Evolutionary conservation across 2,329 filamentous ascomycete genomes (phyloP), one percentile per base, ranked within the genome.

Genomic region (Cadophora sp.): DNA sequence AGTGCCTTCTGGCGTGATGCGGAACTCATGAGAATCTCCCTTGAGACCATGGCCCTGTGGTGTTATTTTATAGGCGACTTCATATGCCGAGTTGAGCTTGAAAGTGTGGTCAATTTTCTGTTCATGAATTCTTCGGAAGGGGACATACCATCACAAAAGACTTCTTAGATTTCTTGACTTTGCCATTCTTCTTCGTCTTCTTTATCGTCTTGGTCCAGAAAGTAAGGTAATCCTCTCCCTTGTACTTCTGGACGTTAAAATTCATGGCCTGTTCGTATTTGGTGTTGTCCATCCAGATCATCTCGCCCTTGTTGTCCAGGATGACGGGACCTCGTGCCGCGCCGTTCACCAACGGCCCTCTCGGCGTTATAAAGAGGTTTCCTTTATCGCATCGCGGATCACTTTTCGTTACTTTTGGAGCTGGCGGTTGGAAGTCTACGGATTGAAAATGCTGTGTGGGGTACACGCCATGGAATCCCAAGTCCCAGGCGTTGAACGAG

Each of bases 401-500:
- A 64, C 67, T 69, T 55, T 69, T 51, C 51, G 66, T 69, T 43
- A 70, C 65, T 50, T 51, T 62, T 13, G 64, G 66, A 36, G 24
- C 45, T 1, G 66, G 68, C 30, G 68, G 50, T 50, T 70, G 64
- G 11, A 70, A 62, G 24, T 67, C 64, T 20, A 69, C 64, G 20
- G 69, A 68, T 43, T 67, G 65, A 45, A 67, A 70, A 59, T 66
- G 66, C 43, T 68, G 69, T 30, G 59, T 65, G 22, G 69, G 69
- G 61, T 69, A 69, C 5, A 66, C 36, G 24, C 69, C 69, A 50
- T 65, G 59, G 43, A 68, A 66, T 43, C 66, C 66, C 14, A 70
- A 56, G 63, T 70, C 69, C 33, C 63, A 70, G 65, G 65, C 27
- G 41, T 67, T 70, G 36, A 70, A 69, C 33, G 66, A 68, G 20